phyloP scores from a whole-genome alignment of 208 protist genomes.

The Acanthamoeba lenticulata region DNA sequence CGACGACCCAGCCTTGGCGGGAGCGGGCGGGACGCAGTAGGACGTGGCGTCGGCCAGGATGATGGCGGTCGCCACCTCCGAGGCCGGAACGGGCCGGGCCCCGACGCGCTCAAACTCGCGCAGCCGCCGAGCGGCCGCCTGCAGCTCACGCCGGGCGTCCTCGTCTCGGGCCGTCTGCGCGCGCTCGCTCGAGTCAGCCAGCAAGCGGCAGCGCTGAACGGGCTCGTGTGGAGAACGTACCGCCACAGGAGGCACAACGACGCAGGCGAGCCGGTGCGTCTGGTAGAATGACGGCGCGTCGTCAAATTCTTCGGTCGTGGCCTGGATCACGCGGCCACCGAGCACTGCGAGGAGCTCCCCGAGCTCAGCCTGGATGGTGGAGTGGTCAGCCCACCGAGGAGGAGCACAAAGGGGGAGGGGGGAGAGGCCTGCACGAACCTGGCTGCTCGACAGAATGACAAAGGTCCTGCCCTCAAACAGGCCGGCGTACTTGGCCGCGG shows the following conservation, averaged over 20 bases:
- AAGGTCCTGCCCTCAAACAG: neutral
- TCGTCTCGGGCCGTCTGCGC: neutral
- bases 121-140: too few species aligned
- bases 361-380: neutral
- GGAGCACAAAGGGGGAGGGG: neutral
- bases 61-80: neutral
- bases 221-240: too few species aligned
- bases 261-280: neutral
- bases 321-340: neutral
- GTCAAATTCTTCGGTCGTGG: neutral
- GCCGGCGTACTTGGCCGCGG: neutral
- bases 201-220: too few species aligned
- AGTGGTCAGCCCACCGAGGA: neutral
- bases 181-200: too few species aligned
- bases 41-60: neutral
- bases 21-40: neutral
- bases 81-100: neutral
- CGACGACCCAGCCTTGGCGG: neutral
- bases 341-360: neutral
- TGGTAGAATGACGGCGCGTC: neutral
- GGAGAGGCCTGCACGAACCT: neutral
- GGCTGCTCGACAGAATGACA: neutral
- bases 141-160: neutral
- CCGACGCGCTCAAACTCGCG: neutral
- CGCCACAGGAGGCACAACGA: neutral